Conservation (phyloP, 1,284 basidiomycete genomes). For the Cerrena zonata region DNA sequence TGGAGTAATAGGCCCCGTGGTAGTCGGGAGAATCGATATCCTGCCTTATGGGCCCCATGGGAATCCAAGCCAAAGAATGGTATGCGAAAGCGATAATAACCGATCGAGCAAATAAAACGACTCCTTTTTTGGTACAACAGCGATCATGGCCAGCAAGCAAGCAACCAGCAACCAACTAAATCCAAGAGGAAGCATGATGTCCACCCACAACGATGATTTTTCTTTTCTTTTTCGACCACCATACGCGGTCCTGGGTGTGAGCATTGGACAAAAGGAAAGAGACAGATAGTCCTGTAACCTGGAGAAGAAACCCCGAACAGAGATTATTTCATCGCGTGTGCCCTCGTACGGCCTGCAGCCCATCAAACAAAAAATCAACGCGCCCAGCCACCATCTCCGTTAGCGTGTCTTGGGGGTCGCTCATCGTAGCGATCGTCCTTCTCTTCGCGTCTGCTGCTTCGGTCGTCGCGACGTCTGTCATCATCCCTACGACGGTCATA, state of each 20-base stretch:
- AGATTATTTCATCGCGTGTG: neutral
- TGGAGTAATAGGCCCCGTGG: neutral
- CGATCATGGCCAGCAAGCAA: conserved; percentile 15
- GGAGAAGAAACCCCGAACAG: neutral
- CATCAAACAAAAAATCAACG: conserved; percentile 20
- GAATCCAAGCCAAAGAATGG: neutral
- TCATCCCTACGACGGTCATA: conserved; percentile 78
- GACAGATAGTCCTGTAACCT: conserved; percentile 9
- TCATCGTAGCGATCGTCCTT: conserved; percentile 74
- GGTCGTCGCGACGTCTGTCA: conserved; percentile 60
- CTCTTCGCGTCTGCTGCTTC: conserved; percentile 71
- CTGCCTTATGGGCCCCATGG: neutral
- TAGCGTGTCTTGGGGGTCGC: conserved; percentile 60
- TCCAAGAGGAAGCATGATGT: conserved; percentile 12
- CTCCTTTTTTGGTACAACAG: conserved; percentile 17
- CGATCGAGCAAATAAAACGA: conserved; percentile 22
- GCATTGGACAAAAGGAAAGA: neutral
- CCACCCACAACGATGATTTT: conserved; percentile 15
- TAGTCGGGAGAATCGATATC: neutral
- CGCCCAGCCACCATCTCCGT: conserved; percentile 54
- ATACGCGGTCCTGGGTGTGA: conserved; percentile 7
- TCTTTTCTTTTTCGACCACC: conserved; percentile 11
- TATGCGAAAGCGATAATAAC: conserved; percentile 16
- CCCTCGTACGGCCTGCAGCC: conserved; percentile 1
- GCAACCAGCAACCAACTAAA: conserved; percentile 15